Evolutionary conservation across 2,329 filamentous ascomycete species (phyloP), one percentile per base, ranked within the genome.

Genomic region (Trichoderma hamatum): DNA sequence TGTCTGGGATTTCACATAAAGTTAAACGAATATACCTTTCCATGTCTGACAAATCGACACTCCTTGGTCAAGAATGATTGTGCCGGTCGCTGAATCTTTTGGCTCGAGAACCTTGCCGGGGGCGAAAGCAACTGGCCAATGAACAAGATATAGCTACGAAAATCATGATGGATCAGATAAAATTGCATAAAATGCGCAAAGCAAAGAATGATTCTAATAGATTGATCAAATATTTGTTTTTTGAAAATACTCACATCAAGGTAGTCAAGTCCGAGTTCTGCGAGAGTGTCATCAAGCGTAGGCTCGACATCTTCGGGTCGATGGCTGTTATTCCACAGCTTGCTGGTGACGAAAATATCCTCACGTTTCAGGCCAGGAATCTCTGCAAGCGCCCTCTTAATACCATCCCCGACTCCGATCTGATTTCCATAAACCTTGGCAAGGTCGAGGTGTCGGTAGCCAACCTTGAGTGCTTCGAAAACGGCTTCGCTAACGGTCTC

Each of bases 401-500:
- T 84, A 32, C 86, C 87, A 72, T 83, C 76, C 34, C 84, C 86
- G 36, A 88, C 85, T 74, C 88, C 86, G 13, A 77, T 78, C 78
- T 89, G 89, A 80, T 92, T 92, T 78, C 86, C 84, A 79, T 92
- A 92, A 71, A 82, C 76, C 76, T 82, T 82, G 76, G 80, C 81
- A 56, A 83, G 77, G 69, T 83, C 82, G 72, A 90, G 87, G 77
- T 90, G 88, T 59, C 87, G 84, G 80, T 91, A 91, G 69, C 89
- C 89, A 46, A 82, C 80, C 77, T 85, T 85, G 69, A 91, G 83
- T 43, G 89, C 89, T 71, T 84, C 84, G 77, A 87, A 88, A 74
- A 92, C 88, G 43, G 89, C 89, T 52, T 85, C 81, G 70, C 86
- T 84, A 71, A 90, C 89, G n/a, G n/a, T n/a, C 78, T 90, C 86